Evolutionary conservation across 768 basidiomycete species (phyloP), one percentile per base, ranked within the genome.

Genomic region (Rhodotorula taiwanensis): DNA sequence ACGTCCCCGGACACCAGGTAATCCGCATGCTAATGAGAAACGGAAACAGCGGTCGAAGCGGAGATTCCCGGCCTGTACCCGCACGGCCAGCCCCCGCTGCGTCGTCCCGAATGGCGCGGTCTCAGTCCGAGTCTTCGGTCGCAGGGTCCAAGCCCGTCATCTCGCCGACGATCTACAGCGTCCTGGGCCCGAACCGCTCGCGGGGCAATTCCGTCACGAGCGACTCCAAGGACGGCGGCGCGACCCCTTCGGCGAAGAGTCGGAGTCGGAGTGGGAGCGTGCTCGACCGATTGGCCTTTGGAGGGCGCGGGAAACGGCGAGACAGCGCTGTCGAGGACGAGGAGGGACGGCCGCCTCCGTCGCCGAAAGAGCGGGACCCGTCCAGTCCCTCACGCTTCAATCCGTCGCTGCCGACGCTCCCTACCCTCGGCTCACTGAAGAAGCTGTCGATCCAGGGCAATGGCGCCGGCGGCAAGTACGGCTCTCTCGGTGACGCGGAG

Each of bases 211-310:
- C 62, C n/a, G 30, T 31, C 23, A 28, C 49, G 25, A 33, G 34
- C 47, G 47, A 49, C 33, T 39, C 36, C 36, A 39, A 39, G 16
- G 36, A 39, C 36, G 10, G 36, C 36, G 36, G 16, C 16, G 33
- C 23, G 14, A 52, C 58, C 4, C 15, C 4, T 21, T 30, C 21
- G 30, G 16, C 31, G 21, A 55, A 42, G 55, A 62, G 52, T 42
- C 56, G 56, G 14, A 64, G 57, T 25, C 41, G 62, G 11, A 58
- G 56, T 34, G 57, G 63, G 1, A 50, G 47, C 33, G 31, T 64
- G 21, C 52, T 64, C n/a, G 63, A 64, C 36, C 51, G 63, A 25
- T 64, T 64, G 27, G 63, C 63, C 25, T 23, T 54, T 31, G 55
- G 52, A 21, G 36, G 36, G 34, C n/a, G 28, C 43, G 16, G 25